phyloP scores from a whole-genome alignment of 108 stramenopile species.

The Conticribra guillardii region DNA sequence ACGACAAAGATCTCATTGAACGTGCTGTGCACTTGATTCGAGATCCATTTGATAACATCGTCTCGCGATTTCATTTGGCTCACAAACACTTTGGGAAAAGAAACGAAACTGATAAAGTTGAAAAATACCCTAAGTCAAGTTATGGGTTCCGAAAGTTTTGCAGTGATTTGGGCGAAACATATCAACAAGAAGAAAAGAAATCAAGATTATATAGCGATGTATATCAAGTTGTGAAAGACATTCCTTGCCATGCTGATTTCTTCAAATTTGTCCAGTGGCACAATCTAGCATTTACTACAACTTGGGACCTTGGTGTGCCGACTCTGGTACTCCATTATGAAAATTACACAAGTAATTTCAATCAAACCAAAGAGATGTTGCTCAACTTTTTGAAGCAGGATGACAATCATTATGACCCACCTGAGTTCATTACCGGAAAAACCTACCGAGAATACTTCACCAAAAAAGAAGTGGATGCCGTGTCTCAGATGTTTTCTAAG shows the following conservation, averaged over 20 bases:
- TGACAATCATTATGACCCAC: slow-evolving; percentile 18
- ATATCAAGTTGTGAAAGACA: slow-evolving; percentile 36
- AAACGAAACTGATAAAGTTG: slow-evolving; percentile 31
- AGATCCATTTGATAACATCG: slow-evolving; percentile 68
- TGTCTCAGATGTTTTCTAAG: too few relatives aligned
- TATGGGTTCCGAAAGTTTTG: slow-evolving; percentile 59
- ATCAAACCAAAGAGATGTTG: slow-evolving; percentile 50
- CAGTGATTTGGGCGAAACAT: slow-evolving; percentile 15
- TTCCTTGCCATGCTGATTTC: slow-evolving; percentile 82
- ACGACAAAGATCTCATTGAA: not conserved
- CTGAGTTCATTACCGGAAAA: slow-evolving; percentile 51
- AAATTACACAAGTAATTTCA: slow-evolving; percentile 65
- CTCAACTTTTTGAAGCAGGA: slow-evolving; percentile 67
- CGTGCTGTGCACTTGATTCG: slow-evolving; percentile 66
- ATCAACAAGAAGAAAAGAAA: slow-evolving; percentile 16
- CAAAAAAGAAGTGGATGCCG: slow-evolving; percentile 29
- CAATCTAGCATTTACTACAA: slow-evolving; percentile 66
- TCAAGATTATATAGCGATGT: slow-evolving; percentile 43
- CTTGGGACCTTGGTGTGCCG: slow-evolving; percentile 56
- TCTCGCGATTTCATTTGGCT: slow-evolving; percentile 62
- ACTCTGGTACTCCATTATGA: slow-evolving; percentile 75
- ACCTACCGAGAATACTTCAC: slow-evolving; percentile 55
- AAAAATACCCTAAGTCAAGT: slow-evolving; percentile 40
- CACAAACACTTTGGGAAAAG: slow-evolving; percentile 34
- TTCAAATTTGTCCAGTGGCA: slow-evolving; percentile 86